Base-by-base conservation (phyloP, 2,329 filamentous ascomycete species). In the Apiospora kogelbergensis region DNA sequence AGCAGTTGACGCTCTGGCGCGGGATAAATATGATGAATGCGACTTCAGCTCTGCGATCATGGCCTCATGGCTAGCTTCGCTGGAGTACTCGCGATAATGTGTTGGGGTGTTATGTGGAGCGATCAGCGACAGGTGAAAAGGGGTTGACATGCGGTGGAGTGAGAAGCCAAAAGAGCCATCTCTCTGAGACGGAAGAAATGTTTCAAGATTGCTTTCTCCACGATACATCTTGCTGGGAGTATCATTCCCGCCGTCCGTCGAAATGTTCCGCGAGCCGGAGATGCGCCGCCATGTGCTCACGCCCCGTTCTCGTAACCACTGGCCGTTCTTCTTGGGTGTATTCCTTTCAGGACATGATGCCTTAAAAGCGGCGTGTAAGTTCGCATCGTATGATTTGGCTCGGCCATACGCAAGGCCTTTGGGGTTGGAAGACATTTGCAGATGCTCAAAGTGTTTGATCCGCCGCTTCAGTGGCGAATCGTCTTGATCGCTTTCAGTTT, bases 371-470 rank as follows among this genome's bases (percentile, higher is more conserved):
- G 53, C 64, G 42, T 68, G 65, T 7, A 67, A 40, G 17, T 41
- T 65, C 3, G 40, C n/a, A 30, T 71, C 68, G 41, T 71, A 64
- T 1, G 70, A 67, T 64, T 71, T 71, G 15, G 66, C 65, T 40
- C 68, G 69, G 13, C 26, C 33, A n/a, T 44, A 41, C 1, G 63
- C 17, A 64, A 41, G 44, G 57, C 57, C 33, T 41, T 69, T 22
- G 7, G 17, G n/a, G 65, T 66, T 41, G 69, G 66, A 60, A 6
- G 26, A 22, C 7, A 41, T 30, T 37, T 73, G 71, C 1, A 78
- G 68, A 24, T 67, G 70, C 69, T 79, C 77, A 63, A 78, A 79
- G 33, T 74, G 74, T 24, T 75, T 71, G 45, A 79, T 78, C 3
- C 73, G 73, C 24, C 69, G 67, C 69, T 74, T 78, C 33, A 78